A percentile compares a stretch with the other conserved stretches of the same genome.
phyloP scores from a whole-genome alignment of 2,329 filamentous ascomycete species.

The Colletotrichum coccodes region DNA sequence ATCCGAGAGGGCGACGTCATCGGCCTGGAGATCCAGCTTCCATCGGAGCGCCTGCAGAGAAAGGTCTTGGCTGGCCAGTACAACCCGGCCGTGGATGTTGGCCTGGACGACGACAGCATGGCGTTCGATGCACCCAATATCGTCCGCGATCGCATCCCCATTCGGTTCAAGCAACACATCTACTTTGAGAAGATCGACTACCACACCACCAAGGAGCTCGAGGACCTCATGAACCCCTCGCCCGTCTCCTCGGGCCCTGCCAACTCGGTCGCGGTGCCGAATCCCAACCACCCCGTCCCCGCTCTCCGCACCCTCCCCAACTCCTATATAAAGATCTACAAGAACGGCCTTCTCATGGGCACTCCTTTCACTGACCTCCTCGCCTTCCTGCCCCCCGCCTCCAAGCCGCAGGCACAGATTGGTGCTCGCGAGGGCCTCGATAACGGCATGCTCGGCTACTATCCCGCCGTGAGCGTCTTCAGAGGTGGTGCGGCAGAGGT shows the following conservation, averaged over 20 bases:
- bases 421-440: slow-evolving; percentile 89
- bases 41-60: slow-evolving; percentile 84
- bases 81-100: slow-evolving; percentile 82
- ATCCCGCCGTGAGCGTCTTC: slow-evolving; percentile 92
- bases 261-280: slow-evolving; percentile 67
- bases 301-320: slow-evolving; percentile 88
- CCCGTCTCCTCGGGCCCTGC: slow-evolving; percentile 54
- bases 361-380: slow-evolving; percentile 89
- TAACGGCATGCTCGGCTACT: slow-evolving; percentile 95
- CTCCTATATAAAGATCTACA: slow-evolving; percentile 89
- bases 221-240: slow-evolving; percentile 81
- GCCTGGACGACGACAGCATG: slow-evolving; percentile 64
- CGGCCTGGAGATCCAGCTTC: slow-evolving; percentile 90
- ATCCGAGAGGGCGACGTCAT: slow-evolving; percentile 93
- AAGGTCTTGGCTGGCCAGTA: slow-evolving; percentile 90
- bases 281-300: slow-evolving; percentile 76
- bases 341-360: slow-evolving; percentile 88
- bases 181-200: slow-evolving; percentile 96
- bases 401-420: slow-evolving; percentile 74
- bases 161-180: slow-evolving; percentile 91
- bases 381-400: slow-evolving; percentile 91
- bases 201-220: slow-evolving; percentile 86
- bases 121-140: slow-evolving; percentile 78
- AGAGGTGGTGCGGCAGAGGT: slow-evolving; percentile 90
- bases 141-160: slow-evolving; percentile 93